Evolutionary conservation across 108 stramenopile genomes (phyloP), one percentile per base, ranked within the genome.

Genomic region (Pseudonitzschia delicatissima): DNA sequence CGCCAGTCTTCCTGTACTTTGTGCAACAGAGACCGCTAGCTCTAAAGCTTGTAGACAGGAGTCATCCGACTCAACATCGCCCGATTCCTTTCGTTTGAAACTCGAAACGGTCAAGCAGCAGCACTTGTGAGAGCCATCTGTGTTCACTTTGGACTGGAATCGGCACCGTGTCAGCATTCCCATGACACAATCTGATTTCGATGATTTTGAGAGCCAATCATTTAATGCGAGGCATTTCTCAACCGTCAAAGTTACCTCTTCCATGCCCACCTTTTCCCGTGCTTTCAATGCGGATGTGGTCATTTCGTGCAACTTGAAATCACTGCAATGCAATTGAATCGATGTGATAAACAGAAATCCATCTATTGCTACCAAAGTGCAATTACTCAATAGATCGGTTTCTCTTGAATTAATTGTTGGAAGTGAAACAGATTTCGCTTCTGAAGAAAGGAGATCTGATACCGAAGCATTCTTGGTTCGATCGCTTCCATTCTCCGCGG

Each of bases 101-200:
- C 55, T 57, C 4, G 58, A 33, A 55, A 73, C 17, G 20, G 36
- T 73, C 48, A 73, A 25, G 35, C 39, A 25, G 8, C 61, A 51
- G 47, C 61, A 73, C 39, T 50, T 59, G 23, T 51, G 49, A 15
- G 55, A 64, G 17, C 72, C 65, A 18, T 59, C 25, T 0, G 45
- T 12, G n/a, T 66, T 73, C 29, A 48, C 29, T 66, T 61, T 73
- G 12, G 45, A 35, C 35, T 49, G 20, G 27, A 66, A 50, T 21
- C 64, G 57, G 21, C 29, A 50, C 11, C 72, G 64, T 13, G 57
- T 48, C 33, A 73, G 25, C 25, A 50, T 34, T n/a, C 71, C 71
- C 31, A 51, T 45, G 12, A 61, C 8, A 2, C 18, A 26, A 29
- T 27, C 21, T 55, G 53, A 18, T 33, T 55, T 55, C 29, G 13